Percentiles rank a stretch among this genome's conserved stretches.
Conservation (phyloP, 176 grass and related monocot species). For the Bromus sterilis region DNA sequence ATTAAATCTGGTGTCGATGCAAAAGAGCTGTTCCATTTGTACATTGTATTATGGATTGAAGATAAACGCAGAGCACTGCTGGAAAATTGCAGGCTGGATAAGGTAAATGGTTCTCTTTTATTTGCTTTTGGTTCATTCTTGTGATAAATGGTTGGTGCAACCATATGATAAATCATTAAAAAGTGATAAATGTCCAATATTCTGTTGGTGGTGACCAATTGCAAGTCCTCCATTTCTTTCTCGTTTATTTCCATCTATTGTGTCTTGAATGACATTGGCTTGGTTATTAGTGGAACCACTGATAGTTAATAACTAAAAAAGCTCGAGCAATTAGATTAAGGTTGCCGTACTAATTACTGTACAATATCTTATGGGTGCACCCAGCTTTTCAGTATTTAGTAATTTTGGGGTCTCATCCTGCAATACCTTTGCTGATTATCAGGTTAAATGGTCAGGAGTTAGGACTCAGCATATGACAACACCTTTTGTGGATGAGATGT, state of each 20-base stretch:
- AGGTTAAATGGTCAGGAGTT: conserved; percentile 99
- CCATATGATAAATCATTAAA: not conserved
- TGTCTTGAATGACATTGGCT: not conserved
- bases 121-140: not conserved
- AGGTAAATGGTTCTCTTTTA: conserved; percentile 37
- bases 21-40: conserved; percentile 96
- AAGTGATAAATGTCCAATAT: not conserved
- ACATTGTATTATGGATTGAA: conserved; percentile 97
- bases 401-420: not conserved
- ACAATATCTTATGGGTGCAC: not conserved
- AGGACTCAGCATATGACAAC: conserved; percentile 91
- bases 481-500: conserved; percentile 97
- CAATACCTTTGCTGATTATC: conserved; percentile 17
- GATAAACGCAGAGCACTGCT: conserved; percentile 81
- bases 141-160: not conserved
- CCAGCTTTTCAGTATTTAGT: not conserved
- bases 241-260: not conserved
- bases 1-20: conserved; percentile 94
- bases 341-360: not conserved
- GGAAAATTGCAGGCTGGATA: conserved; percentile 88
- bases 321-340: not conserved
- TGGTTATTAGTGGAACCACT: not conserved
- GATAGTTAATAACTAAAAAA: not conserved
- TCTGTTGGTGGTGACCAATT: not conserved
- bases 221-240: not conserved